Conservation (phyloP, 805 yeast species). For the Sporopachydermia lactativora region DNA sequence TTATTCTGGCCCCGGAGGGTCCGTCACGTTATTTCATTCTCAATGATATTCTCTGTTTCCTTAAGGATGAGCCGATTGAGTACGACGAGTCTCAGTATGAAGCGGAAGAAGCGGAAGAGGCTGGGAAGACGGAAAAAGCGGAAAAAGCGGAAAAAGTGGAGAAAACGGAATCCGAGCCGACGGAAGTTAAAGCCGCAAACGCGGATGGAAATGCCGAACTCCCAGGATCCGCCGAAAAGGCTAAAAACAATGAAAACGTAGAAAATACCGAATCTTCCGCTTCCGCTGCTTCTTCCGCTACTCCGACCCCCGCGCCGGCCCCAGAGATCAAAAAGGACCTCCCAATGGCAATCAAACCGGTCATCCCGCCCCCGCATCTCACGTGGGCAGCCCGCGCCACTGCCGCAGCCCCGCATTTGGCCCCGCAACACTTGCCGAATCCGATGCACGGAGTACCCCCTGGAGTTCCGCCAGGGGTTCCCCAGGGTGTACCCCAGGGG, state of each 20-base stretch:
- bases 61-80: conserved; percentile 15
- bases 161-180: neutral
- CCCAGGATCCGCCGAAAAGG: no score
- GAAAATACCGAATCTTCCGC: neutral
- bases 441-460: neutral
- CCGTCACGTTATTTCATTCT: conserved; percentile 19
- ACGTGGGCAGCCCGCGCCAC: neutral
- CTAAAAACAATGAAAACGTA: no score
- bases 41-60: conserved; percentile 23
- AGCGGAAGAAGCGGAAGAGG: conserved; percentile 9
- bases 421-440: neutral
- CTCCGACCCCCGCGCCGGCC: neutral
- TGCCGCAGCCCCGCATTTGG: neutral
- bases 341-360: neutral
- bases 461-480: neutral
- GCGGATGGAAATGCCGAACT: neutral
- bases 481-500: neutral
- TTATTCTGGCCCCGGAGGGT: conserved; percentile 20
- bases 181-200: neutral
- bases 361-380: neutral
- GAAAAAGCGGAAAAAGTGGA: conserved; percentile 3
- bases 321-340: neutral
- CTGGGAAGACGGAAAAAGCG: conserved; percentile 5
- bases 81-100: conserved; percentile 12
- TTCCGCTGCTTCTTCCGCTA: neutral